Evolutionary conservation across 2,329 filamentous ascomycete genomes (phyloP).

Genomic region (Stemphylium beticola): DNA sequence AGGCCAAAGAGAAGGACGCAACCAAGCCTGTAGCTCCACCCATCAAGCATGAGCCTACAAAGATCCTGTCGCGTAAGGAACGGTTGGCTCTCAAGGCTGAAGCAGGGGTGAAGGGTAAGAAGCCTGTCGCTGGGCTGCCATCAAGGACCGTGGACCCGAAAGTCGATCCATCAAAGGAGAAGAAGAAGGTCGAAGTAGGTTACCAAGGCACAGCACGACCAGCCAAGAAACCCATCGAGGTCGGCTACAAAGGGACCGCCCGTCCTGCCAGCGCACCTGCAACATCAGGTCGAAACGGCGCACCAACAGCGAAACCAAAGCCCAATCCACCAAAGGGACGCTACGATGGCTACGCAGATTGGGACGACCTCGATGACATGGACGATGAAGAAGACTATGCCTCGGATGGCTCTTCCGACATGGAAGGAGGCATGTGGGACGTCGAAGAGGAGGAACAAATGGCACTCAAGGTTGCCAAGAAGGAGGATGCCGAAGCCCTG

Average conservation of each 20-base stretch:
- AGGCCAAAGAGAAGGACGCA: constrained; percentile 67
- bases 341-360: constrained; percentile 47
- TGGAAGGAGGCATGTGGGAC: constrained; percentile 78
- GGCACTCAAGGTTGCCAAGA: constrained; percentile 67
- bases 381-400: constrained; percentile 69
- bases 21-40: constrained; percentile 62
- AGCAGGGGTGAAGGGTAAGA: constrained; percentile 47
- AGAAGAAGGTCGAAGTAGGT: constrained; percentile 48
- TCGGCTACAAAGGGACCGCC: constrained; percentile 49
- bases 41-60: constrained; percentile 76
- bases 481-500: constrained; percentile 71
- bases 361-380: constrained; percentile 50
- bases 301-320: constrained; percentile 39
- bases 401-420: constrained; percentile 73
- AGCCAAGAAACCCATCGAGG: constrained; percentile 42
- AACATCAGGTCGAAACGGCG: constrained; percentile 33
- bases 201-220: constrained; percentile 59
- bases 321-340: constrained; percentile 41
- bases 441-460: constrained; percentile 73
- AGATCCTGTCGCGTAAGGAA: constrained; percentile 67
- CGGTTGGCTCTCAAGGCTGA: constrained; percentile 55
- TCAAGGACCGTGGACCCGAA: constrained; percentile 29
- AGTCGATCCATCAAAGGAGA: constrained; percentile 37
- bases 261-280: constrained; percentile 31
- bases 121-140: constrained; percentile 23